Evolutionary conservation across 148 eudicot genomes (phyloP), one percentile per base, ranked within the genome.

Genomic region (Cornus florida): DNA sequence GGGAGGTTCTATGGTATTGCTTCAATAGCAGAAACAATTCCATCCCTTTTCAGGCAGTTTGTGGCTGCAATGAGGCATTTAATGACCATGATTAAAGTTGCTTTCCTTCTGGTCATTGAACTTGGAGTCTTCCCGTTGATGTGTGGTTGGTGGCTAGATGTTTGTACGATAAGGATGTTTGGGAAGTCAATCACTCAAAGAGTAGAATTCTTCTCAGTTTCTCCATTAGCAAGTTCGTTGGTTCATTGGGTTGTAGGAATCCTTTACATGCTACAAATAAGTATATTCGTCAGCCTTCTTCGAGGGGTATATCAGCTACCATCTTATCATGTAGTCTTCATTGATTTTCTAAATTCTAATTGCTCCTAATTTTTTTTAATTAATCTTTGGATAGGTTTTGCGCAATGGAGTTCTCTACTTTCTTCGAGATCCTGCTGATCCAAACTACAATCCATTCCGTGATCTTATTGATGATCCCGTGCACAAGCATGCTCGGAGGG

Each of bases 141-240:
- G 98, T 93, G 97, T 71, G 98, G 98, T 64, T 95, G 98, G 98
- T 95, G 98, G 98, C 84, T 95, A 75, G 98, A 95, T 87, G 85
- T 95, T 73, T 95, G 98, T 86, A 95, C 98, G 16, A 85, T 95
- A 74, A 87, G 89, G 79, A 93, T 95, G 97, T 95, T 95, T 86
- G 98, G 94, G 73, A 95, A 89, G 86, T 85, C 97, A 12, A 92
- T 95, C 83, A 75, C 90, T 65, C 91, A 93, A 72, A 92, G 98
- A 84, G 92, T 90, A 64, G 97, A 95, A 64, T 95, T 95, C 84
- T 92, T 93, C 81, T 84, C 97, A 19, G 88, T 87, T 53, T 90
- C 98, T 71, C 98, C 98, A 43, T 83, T 95, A 50, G 97, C 94
- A 64, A 92, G 97, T 85, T 93, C 97, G 59, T 87, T 95, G 86